Base-by-base conservation (phyloP, 345 rosid species). In the Eucalyptus camaldulensis region DNA sequence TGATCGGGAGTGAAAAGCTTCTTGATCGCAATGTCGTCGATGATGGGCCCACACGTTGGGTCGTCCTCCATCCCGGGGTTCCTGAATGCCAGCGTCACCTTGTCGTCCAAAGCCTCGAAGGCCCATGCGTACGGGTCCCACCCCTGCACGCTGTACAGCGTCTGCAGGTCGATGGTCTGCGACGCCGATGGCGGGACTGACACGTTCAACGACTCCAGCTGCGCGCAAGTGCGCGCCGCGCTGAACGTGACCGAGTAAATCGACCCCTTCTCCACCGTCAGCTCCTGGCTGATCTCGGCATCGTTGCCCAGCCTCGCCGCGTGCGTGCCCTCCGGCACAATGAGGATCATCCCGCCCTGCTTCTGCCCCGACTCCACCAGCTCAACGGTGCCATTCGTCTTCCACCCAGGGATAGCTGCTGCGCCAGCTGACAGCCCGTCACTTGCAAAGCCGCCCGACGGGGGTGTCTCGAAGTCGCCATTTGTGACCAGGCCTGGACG, bases 221-320 rank as follows among this genome's bases (percentile, higher is more conserved):
- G 99, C 1, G 99, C 99, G 91, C 99, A 98, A 83, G 99, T 98
- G 92, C 99, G 98, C 13, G 99, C 98, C 29, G 99, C 99, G n/a
- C 99, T 96, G 91, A 98, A 97, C 45, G 99, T 96, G 29, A 98
- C 95, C 1, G 99, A 95, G 91, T 98, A 98, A 1, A 91, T 86
- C 15, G 95, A 91, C 4, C 99, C 99, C 88, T 96, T 98, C 91
- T 97, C 98, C n/a, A 98, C 97, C 90, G 93, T 88, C 50, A 98
- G 88, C 25, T 97, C 98, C 87, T 98, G 99, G 92, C 97, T 95
- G 93, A 98, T 94, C 95, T 95, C 96, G 3, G 99, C 99, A 81
- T 98, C 99, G 88, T 98, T 97, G 15, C 99, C 99, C 91, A 98
- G 90, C 90, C 98, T 88, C 49, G 94, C 96, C 33, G 99, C 99